Conservation (phyloP, 345 rosid genomes). For the Noccaea bulbosa region DNA sequence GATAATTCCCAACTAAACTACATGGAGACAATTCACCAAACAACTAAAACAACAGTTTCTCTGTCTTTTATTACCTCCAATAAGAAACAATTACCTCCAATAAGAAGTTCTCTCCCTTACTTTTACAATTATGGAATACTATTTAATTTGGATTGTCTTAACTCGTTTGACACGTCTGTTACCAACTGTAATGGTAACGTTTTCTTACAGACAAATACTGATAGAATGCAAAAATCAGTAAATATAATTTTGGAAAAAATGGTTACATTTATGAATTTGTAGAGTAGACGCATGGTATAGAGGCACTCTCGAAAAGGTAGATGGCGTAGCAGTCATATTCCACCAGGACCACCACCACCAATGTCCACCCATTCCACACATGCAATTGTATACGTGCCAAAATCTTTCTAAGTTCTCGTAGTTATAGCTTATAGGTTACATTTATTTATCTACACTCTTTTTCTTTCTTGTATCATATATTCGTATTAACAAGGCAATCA, state of each 20-base stretch:
- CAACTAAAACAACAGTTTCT: constrained; percentile 42
- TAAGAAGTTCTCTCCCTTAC: not conserved
- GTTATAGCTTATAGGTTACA: not conserved
- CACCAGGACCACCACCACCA: constrained; percentile 39
- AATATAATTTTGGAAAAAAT: not conserved
- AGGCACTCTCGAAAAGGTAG: constrained; percentile 30
- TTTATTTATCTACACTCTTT: no score
- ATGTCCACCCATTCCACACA: constrained; percentile 37
- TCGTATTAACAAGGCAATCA: no score
- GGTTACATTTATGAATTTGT: not conserved
- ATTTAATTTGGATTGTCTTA: not conserved
- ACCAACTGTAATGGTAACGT: not conserved
- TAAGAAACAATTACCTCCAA: constrained; percentile 5
- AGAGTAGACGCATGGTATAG: constrained; percentile 37
- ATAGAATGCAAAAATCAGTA: not conserved
- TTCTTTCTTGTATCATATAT: no score
- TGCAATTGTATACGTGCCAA: constrained; percentile 37
- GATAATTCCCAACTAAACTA: constrained; percentile 44
- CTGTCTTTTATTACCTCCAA: constrained; percentile 24
- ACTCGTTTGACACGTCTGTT: not conserved
- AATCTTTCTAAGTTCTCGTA: not conserved
- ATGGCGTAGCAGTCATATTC: constrained; percentile 35
- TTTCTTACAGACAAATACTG: not conserved
- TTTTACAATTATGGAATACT: constrained; percentile 7
- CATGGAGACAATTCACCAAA: constrained; percentile 48